Percentiles rank a stretch among this genome's conserved stretches.
phyloP scores from a whole-genome alignment of 2,329 filamentous ascomycete species.

The Hirsutella minnesotensis region DNA sequence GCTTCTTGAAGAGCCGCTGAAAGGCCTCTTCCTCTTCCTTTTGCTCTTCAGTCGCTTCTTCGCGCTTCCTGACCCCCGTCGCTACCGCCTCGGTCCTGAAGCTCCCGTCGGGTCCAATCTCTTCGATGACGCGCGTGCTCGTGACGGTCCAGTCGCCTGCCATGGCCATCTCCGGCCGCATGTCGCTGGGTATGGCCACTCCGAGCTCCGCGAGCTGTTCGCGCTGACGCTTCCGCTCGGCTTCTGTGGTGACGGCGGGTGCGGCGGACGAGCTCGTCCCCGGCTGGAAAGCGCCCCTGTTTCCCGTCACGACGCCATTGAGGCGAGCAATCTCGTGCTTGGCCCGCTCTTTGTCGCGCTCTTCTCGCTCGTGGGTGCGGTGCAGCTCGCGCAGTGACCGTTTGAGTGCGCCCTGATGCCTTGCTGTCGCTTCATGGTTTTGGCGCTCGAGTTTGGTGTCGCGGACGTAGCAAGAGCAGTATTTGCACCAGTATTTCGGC shows the following conservation, averaged over 20 bases:
- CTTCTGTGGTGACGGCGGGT: constrained; percentile 20
- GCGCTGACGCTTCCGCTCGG: constrained; percentile 71
- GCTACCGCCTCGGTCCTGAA: constrained; percentile 23
- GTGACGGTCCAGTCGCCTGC: constrained; percentile 77
- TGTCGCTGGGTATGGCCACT: constrained; percentile 68
- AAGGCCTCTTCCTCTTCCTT: constrained; percentile 49
- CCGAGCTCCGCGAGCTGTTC: constrained; percentile 83
- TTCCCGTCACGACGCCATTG: constrained; percentile 55
- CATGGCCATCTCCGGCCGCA: constrained; percentile 72
- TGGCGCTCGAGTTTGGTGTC: constrained; percentile 83
- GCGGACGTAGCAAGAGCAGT: constrained; percentile 80
- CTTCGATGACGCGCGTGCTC: constrained; percentile 46
- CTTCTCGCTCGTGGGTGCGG: constrained; percentile 67
- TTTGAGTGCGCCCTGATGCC: constrained; percentile 77
- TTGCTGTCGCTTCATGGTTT: constrained; percentile 79
- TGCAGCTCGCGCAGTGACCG: constrained; percentile 84
- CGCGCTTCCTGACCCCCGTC: constrained; percentile 51
- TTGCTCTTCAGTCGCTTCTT: constrained; percentile 41
- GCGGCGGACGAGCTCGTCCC: neutral
- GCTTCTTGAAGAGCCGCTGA: constrained; percentile 48
- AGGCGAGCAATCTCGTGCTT: constrained; percentile 77
- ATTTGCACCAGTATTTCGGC: constrained; percentile 96
- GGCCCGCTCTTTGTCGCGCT: constrained; percentile 71
- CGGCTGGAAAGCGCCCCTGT: neutral
- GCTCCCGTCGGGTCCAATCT: constrained; percentile 26